Percentiles rank a stretch among this genome's conserved stretches.
phyloP scores from a whole-genome alignment of 2,329 filamentous ascomycete genomes.

The Calonectria ilicicola region DNA sequence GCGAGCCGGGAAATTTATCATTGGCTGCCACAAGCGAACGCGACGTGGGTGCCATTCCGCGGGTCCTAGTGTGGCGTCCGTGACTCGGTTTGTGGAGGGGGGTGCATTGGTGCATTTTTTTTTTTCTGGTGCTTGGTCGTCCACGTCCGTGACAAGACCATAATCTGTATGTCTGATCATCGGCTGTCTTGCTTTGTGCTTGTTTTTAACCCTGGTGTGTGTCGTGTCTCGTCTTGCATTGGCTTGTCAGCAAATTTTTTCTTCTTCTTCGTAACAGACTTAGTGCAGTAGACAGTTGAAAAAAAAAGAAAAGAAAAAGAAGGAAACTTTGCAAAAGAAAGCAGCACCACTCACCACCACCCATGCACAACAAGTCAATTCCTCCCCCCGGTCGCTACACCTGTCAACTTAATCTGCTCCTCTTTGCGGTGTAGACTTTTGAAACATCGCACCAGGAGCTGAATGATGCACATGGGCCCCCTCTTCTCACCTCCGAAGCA shows the following conservation, averaged over 20 bases:
- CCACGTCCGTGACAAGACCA: not conserved
- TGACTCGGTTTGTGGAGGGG: not conserved
- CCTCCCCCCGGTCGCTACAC: not conserved
- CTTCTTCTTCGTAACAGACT: not conserved
- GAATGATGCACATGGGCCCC: constrained; percentile 1
- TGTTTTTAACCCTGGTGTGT: not conserved
- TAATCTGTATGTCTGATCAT: not conserved
- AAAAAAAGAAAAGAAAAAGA: not conserved
- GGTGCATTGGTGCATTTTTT: constrained; percentile 5
- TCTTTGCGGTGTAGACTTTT: not conserved
- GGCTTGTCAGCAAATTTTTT: not conserved
- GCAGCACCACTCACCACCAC: not conserved
- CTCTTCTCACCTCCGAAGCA: not conserved
- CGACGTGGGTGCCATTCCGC: constrained; percentile 39
- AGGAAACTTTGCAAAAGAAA: no score
- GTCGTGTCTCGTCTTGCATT: not conserved
- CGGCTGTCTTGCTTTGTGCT: not conserved
- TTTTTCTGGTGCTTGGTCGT: not conserved
- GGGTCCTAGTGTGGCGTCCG: constrained; percentile 20
- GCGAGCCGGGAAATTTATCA: constrained; percentile 46
- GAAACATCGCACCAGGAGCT: not conserved
- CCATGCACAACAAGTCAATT: not conserved
- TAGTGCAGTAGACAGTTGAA: not conserved
- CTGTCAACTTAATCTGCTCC: not conserved
- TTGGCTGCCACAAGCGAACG: constrained; percentile 45